Conservation (phyloP, 495 filamentous ascomycete genomes). For the Annulohypoxylon stygium region DNA sequence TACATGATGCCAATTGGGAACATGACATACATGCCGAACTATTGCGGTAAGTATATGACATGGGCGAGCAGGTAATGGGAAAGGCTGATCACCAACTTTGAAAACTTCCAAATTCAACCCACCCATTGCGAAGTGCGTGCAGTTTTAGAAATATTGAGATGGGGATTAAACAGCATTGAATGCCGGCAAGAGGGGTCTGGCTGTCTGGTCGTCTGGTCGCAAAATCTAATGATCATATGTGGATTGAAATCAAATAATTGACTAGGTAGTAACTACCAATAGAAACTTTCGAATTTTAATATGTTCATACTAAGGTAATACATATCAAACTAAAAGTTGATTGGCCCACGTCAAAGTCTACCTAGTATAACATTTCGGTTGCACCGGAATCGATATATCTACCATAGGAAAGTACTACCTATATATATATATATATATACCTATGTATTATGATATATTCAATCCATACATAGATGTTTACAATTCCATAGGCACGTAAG, state of each 20-base stretch:
- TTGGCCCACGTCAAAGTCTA: background rate
- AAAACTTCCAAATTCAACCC: slow-evolving; percentile 95
- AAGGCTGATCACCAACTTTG: slow-evolving; percentile 72
- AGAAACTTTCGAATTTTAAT: background rate
- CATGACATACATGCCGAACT: slow-evolving; percentile 99
- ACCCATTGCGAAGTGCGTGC: slow-evolving; percentile 66
- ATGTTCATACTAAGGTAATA: background rate
- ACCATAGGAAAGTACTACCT: too few relatives aligned
- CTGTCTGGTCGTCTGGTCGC: background rate
- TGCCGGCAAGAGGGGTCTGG: slow-evolving; percentile 3
- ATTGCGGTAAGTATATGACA: slow-evolving; percentile 7
- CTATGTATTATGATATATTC: too few relatives aligned
- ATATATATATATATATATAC: too few relatives aligned
- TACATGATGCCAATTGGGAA: slow-evolving; percentile 99
- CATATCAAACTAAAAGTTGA: background rate
- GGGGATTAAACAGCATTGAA: background rate
- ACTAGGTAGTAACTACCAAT: slow-evolving; percentile 25
- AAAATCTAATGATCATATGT: slow-evolving; percentile 16
- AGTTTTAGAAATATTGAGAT: slow-evolving; percentile 38
- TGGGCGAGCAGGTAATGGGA: background rate
- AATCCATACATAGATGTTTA: too few relatives aligned
- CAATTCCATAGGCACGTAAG: too few relatives aligned
- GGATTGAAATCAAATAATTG: slow-evolving; percentile 1
- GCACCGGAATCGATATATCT: slow-evolving; percentile 13
- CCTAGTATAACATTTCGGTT: background rate